Conservation (phyloP, 176 grass and related monocot genomes). For the Carex parvula region DNA sequence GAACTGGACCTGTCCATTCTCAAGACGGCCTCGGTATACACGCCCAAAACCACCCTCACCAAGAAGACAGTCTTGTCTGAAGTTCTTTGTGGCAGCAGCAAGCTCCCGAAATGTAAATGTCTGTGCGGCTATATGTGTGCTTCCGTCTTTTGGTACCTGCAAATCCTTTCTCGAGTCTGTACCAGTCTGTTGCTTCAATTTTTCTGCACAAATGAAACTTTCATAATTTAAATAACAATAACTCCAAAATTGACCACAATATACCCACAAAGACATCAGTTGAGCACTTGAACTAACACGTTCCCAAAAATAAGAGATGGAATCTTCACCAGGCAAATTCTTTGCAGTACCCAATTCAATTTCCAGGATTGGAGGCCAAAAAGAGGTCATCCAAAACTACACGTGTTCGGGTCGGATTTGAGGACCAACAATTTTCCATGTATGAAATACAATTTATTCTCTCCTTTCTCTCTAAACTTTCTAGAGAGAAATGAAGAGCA, state of each 20-base stretch:
- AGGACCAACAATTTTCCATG: background rate
- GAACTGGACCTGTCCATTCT: slow-evolving; percentile 66
- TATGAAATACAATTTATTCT: background rate
- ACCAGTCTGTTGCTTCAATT: slow-evolving; percentile 42
- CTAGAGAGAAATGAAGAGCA: slow-evolving; percentile 6
- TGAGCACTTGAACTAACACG: background rate
- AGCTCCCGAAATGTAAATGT: slow-evolving; percentile 91
- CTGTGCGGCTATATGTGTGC: slow-evolving; percentile 72
- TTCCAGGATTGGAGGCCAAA: background rate
- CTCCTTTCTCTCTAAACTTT: slow-evolving; percentile 2
- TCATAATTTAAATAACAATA: background rate
- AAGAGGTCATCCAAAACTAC: background rate
- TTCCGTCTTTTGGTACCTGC: slow-evolving; percentile 58
- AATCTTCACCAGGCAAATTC: background rate
- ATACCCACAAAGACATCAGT: background rate
- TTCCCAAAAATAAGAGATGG: background rate
- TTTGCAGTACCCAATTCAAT: background rate
- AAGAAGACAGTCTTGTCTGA: slow-evolving; percentile 66
- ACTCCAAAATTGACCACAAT: background rate
- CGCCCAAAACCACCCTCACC: slow-evolving; percentile 77
- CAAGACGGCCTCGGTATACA: slow-evolving; percentile 74
- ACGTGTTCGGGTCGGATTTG: background rate
- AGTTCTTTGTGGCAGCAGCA: slow-evolving; percentile 79
- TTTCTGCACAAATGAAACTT: slow-evolving; percentile 43
- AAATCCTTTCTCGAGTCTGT: slow-evolving; percentile 57